Percentiles rank a stretch among this genome's conserved stretches.
Evolutionary conservation across 768 basidiomycete species (phyloP).

Genomic region (Boletus pseudo-olivaceus): DNA sequence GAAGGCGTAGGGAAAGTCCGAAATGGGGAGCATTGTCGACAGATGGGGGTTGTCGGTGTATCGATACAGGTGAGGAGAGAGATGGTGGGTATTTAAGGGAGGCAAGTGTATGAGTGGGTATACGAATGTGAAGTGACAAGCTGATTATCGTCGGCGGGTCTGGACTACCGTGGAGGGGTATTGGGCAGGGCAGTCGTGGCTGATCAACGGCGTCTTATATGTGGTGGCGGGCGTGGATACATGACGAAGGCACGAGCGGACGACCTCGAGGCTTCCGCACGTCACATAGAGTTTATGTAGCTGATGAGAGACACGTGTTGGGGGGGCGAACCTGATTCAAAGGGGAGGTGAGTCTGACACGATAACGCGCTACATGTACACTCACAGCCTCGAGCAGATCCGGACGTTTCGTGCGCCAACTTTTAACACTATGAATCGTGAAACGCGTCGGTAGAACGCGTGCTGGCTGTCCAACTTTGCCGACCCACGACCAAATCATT

Average conservation of each 20-base stretch:
- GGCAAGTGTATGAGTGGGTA: slow-evolving; percentile 1
- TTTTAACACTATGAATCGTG: not conserved
- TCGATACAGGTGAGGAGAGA: slow-evolving; percentile 10
- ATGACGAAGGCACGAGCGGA: slow-evolving; percentile 25
- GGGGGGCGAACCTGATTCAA: not conserved
- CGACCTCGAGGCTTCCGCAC: slow-evolving; percentile 33
- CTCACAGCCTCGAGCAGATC: slow-evolving; percentile 15
- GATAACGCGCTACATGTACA: slow-evolving; percentile 14
- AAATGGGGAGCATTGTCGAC: slow-evolving; percentile 44
- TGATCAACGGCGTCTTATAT: slow-evolving; percentile 34
- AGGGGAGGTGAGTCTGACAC: slow-evolving; percentile 7
- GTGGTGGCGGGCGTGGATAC: slow-evolving; percentile 15
- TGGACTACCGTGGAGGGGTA: slow-evolving; percentile 14
- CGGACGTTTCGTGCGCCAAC: slow-evolving; percentile 1
- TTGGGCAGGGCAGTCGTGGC: slow-evolving; percentile 17
- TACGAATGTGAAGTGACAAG: slow-evolving; percentile 7
- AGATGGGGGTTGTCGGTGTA: not conserved
- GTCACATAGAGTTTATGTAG: slow-evolving; percentile 5
- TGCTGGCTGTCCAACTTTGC: too few relatives aligned
- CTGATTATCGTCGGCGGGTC: slow-evolving; percentile 22
- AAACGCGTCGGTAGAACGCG: not conserved
- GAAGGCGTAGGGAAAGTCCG: slow-evolving; percentile 53
- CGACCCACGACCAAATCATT: not conserved
- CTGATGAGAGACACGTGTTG: slow-evolving; percentile 24
- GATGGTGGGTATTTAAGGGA: slow-evolving; percentile 21